phyloP scores from a whole-genome alignment of 441 rosid genomes.

The Sinapis alba region DNA sequence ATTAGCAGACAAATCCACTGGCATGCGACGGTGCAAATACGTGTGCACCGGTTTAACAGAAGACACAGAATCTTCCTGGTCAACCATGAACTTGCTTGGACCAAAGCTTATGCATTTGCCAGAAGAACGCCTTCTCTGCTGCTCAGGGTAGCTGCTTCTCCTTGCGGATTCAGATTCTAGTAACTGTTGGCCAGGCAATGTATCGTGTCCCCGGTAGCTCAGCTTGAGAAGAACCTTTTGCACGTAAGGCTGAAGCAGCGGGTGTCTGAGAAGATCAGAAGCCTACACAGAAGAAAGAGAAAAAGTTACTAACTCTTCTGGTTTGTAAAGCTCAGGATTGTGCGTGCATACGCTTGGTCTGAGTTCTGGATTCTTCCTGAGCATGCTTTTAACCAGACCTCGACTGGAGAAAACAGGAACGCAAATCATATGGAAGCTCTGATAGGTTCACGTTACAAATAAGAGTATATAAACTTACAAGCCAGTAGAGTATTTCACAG shows the following conservation, averaged over 20 bases:
- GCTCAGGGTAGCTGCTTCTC: conserved; percentile 63
- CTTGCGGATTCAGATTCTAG: conserved; percentile 50
- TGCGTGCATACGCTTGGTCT: conserved; percentile 81
- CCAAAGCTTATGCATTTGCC: conserved; percentile 65
- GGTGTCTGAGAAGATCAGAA: conserved; percentile 74
- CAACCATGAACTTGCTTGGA: conserved; percentile 71
- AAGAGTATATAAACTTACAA: conserved; percentile 56
- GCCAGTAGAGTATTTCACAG: conserved; percentile 75
- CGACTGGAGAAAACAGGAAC: conserved; percentile 64
- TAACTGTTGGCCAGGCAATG: conserved; percentile 65
- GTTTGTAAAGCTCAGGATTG: conserved; percentile 21
- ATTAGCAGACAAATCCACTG: conserved; percentile 50
- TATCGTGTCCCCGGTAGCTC: conserved; percentile 63
- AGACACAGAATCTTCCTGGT: conserved; percentile 64
- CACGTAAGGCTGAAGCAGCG: conserved; percentile 75
- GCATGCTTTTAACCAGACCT: conserved; percentile 90
- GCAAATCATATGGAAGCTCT: conserved; percentile 1
- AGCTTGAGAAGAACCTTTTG: conserved; percentile 66
- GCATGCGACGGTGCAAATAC: conserved; percentile 42
- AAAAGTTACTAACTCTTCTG: background rate
- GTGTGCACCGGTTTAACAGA: conserved; percentile 46
- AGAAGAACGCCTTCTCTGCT: conserved; percentile 50
- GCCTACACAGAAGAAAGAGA: conserved; percentile 54
- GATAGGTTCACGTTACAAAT: background rate
- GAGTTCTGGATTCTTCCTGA: conserved; percentile 95